Conservation (phyloP, 176 grass and related monocot genomes). For the Ampelocalamus luodianensis region DNA sequence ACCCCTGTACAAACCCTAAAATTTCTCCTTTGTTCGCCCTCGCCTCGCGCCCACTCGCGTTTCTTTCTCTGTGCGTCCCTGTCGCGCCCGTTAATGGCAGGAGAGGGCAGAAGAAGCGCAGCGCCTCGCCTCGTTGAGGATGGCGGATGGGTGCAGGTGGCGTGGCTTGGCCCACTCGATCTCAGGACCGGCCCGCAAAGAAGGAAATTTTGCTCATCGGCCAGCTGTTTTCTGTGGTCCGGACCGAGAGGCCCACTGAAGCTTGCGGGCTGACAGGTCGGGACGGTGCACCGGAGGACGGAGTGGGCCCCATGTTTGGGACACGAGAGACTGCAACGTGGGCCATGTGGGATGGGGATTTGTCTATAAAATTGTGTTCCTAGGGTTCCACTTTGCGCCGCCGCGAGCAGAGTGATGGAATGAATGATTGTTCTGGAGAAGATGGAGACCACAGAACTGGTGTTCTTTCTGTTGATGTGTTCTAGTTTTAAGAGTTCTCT, state of each 20-base stretch:
- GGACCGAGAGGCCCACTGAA: rapidly evolving
- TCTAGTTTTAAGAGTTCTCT: background rate
- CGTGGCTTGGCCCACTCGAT: background rate
- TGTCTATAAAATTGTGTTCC: background rate
- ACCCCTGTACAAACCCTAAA: background rate
- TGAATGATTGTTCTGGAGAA: background rate
- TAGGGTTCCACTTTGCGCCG: background rate
- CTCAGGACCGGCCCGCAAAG: background rate
- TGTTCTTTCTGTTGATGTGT: background rate
- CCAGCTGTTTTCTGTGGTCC: background rate
- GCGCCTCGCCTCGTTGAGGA: background rate
- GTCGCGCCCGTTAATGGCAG: background rate
- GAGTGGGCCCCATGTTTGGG: background rate
- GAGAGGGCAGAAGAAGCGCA: background rate
- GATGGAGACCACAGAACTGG: background rate
- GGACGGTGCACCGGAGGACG: background rate
- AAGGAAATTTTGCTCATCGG: background rate
- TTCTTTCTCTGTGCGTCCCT: background rate
- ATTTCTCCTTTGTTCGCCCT: background rate
- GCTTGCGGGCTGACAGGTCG: background rate
- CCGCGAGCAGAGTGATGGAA: background rate
- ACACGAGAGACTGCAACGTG: background rate
- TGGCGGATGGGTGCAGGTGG: background rate
- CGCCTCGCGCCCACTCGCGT: background rate
- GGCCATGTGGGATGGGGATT: background rate